phyloP scores from a whole-genome alignment of 2,329 filamentous ascomycete genomes.

The Ophidiomyces ophidiicola region DNA sequence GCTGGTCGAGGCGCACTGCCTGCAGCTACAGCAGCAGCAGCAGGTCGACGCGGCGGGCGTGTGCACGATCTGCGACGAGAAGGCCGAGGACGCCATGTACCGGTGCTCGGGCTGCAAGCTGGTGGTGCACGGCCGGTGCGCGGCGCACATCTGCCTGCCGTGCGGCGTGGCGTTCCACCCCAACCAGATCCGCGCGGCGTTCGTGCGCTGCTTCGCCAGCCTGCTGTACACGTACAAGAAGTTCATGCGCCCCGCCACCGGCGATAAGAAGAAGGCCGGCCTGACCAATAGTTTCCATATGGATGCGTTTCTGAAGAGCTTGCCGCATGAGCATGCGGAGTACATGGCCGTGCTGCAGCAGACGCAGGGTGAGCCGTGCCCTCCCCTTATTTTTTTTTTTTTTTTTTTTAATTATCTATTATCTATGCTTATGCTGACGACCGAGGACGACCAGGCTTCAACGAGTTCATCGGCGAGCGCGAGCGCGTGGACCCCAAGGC shows the following conservation, averaged over 20 bases:
- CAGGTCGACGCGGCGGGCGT: constrained; percentile 32
- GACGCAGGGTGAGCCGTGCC: constrained; percentile 44
- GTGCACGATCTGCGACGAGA: constrained; percentile 41
- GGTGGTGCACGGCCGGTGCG: constrained; percentile 47
- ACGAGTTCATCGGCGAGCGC: constrained; percentile 53
- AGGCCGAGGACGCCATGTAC: constrained; percentile 47
- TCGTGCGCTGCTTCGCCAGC: constrained; percentile 57
- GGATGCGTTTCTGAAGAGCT: constrained; percentile 52
- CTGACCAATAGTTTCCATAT: constrained; percentile 54
- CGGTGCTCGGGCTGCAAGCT: constrained; percentile 38
- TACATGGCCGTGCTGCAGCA: constrained; percentile 53
- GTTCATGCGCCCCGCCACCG: constrained; percentile 46
- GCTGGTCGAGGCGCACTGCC: constrained; percentile 38
- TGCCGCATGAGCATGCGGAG: constrained; percentile 52
- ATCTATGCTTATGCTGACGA: too few species aligned
- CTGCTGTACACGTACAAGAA: constrained; percentile 58
- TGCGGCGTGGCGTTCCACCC: constrained; percentile 56
- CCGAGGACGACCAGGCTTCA: too few species aligned
- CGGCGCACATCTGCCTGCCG: constrained; percentile 48
- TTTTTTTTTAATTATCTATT: constrained; percentile 12
- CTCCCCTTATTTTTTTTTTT: background rate
- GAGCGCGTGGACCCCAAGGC: constrained; percentile 41
- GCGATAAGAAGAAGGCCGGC: constrained; percentile 51
- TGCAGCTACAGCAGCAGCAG: constrained; percentile 35
- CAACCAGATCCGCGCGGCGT: constrained; percentile 55